Conservation (phyloP, 768 basidiomycete genomes). For the Pleurotus pulmonarius region DNA sequence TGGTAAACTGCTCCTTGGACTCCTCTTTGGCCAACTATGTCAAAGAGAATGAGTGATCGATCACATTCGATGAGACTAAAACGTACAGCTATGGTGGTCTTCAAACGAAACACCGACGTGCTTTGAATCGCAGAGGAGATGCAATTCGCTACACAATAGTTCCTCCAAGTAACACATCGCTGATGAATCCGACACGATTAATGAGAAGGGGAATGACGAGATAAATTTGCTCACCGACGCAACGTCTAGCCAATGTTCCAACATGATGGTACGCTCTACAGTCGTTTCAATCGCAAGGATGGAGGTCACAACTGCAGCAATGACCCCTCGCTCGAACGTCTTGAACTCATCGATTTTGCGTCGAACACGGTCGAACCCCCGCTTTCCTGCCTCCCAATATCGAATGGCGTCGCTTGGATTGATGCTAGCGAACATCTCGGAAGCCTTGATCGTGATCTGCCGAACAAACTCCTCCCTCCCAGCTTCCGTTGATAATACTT, state of each 20-base stretch:
- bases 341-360: slow-evolving; percentile 25
- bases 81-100: slow-evolving; percentile 30
- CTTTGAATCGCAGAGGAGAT: slow-evolving; percentile 40
- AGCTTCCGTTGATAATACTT: slow-evolving; percentile 29
- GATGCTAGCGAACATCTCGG: slow-evolving; percentile 32
- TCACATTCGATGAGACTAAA: neutral
- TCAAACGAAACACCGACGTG: slow-evolving; percentile 32
- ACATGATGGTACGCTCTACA: slow-evolving; percentile 21
- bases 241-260: slow-evolving; percentile 43
- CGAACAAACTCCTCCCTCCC: slow-evolving; percentile 42
- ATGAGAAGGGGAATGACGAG: neutral
- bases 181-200: slow-evolving; percentile 16
- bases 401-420: slow-evolving; percentile 40
- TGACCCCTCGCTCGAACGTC: slow-evolving; percentile 30
- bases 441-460: slow-evolving; percentile 38
- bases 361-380: slow-evolving; percentile 23
- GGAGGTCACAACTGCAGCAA: slow-evolving; percentile 35
- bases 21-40: slow-evolving; percentile 17
- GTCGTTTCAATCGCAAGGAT: slow-evolving; percentile 19
- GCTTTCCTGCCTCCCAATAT: slow-evolving; percentile 32
- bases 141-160: slow-evolving; percentile 39
- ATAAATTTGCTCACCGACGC: slow-evolving; percentile 31
- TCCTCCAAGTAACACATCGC: slow-evolving; percentile 42
- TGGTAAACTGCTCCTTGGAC: slow-evolving; percentile 25
- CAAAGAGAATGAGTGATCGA: neutral